Evolutionary conservation across 257 asterid genomes (phyloP).

Genomic region (Capsicum rhomboideum): DNA sequence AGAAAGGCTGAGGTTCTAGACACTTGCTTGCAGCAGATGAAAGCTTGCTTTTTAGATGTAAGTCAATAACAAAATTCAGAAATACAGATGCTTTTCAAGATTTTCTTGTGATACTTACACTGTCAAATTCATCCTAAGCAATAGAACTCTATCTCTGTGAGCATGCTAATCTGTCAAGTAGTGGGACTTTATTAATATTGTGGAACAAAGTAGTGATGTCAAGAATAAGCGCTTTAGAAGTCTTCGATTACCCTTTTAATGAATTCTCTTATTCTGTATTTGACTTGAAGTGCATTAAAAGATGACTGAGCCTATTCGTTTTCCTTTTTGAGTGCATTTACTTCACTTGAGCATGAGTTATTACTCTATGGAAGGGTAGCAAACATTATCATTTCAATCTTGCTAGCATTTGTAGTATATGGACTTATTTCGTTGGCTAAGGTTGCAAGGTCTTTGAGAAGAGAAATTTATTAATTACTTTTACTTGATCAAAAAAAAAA

Average conservation of each 20-base stretch:
- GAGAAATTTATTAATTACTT: no score
- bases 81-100: neutral
- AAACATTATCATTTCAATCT: neutral
- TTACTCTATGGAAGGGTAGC: neutral
- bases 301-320: neutral
- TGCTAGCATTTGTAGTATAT: neutral
- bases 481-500: no score
- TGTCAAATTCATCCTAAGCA: neutral
- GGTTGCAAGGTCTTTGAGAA: no score
- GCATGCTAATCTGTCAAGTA: neutral
- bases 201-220: neutral
- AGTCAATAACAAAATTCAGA: constrained; percentile 19
- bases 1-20: constrained; percentile 78
- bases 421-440: neutral
- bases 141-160: neutral
- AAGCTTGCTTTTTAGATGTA: constrained; percentile 85
- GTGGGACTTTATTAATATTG: neutral
- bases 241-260: neutral
- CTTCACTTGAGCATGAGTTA: neutral
- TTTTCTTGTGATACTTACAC: neutral
- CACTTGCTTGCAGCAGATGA: constrained; percentile 84
- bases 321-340: neutral
- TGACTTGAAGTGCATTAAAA: neutral
- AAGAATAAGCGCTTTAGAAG: neutral
- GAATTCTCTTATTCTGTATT: neutral